These are phyloP conservation scores for Colletotrichum lentis DNA, from an alignment of 2,329 filamentous ascomycete species.

Conservation along the genomic window DNA sequence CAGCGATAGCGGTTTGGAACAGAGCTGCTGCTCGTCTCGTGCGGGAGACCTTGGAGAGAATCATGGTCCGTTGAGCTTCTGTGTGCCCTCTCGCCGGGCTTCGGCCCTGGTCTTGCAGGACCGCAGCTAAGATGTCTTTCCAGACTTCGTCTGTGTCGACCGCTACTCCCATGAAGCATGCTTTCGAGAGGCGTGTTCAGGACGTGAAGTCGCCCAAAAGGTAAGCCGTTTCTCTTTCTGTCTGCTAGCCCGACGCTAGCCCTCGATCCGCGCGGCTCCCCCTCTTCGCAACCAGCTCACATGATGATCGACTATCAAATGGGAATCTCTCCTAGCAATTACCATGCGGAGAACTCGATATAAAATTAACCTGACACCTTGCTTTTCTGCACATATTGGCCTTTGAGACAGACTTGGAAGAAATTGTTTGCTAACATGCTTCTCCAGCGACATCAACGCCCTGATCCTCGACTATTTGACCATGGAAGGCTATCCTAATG, in stretches of 20 bases:
- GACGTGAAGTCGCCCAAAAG: constrained; percentile 88
- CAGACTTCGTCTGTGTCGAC: constrained; percentile 78
- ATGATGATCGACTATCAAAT: constrained; percentile 92
- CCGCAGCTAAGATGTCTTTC: constrained; percentile 37
- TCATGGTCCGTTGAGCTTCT: constrained; percentile 39
- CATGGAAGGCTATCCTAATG: constrained; percentile 91
- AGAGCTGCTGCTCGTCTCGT: constrained; percentile 38
- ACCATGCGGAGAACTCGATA: constrained; percentile 86
- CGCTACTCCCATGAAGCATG: constrained; percentile 73
- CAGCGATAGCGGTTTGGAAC: constrained; percentile 38
- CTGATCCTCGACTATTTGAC: constrained; percentile 97
- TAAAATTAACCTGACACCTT: constrained; percentile 70
- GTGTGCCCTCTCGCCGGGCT: constrained; percentile 8
- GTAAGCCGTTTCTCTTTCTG: constrained; percentile 63
- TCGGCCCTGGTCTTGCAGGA: constrained; percentile 7
- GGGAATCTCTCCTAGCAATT: constrained; percentile 99
- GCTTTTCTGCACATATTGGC: constrained; percentile 36
- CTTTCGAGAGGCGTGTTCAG: constrained; percentile 83
- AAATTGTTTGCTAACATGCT: constrained; percentile 42
- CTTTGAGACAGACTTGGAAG: constrained; percentile 6
- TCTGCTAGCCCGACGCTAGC: constrained; percentile 29
- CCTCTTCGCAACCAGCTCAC: constrained; percentile 42
- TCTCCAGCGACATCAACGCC: constrained; percentile 86
- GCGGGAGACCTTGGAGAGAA: constrained; percentile 39
- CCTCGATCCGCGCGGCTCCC: constrained; percentile 32